A percentile compares a stretch with the other conserved stretches of the same genome.
phyloP scores from a whole-genome alignment of 2,329 filamentous ascomycete species.

The Diplodia seriata region DNA sequence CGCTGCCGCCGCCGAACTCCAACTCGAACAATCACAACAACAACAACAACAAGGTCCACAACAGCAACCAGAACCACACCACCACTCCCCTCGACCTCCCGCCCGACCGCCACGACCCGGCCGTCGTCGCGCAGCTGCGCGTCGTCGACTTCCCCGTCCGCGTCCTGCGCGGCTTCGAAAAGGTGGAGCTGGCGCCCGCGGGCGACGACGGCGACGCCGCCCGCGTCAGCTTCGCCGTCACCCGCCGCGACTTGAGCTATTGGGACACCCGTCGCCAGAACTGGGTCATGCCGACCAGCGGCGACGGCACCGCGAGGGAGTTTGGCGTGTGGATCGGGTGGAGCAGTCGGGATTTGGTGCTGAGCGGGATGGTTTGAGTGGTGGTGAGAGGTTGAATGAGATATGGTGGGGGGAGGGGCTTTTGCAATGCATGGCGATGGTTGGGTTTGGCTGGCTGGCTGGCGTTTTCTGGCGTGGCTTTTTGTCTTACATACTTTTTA shows the following conservation, averaged over 20 bases:
- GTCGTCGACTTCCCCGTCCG: slow-evolving; percentile 60
- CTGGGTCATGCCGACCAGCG: slow-evolving; percentile 43
- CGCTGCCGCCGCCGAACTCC: too few species aligned
- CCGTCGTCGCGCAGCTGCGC: background rate
- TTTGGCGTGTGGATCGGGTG: slow-evolving; percentile 33
- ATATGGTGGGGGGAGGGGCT: background rate
- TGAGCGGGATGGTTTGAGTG: slow-evolving; percentile 28
- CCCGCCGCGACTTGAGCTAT: slow-evolving; percentile 51
- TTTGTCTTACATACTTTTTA: background rate
- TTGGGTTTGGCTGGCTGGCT: background rate
- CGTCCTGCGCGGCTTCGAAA: slow-evolving; percentile 54
- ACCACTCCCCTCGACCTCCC: background rate
- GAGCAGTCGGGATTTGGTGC: slow-evolving; percentile 27
- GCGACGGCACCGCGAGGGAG: background rate
- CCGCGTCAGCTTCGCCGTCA: slow-evolving; percentile 48
- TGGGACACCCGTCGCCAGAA: slow-evolving; percentile 51
- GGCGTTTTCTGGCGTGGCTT: background rate
- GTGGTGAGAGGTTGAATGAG: background rate
- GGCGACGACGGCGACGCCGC: slow-evolving; percentile 32
- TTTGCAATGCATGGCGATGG: background rate
- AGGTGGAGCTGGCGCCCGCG: slow-evolving; percentile 46
- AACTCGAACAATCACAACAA: background rate
- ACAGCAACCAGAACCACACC: background rate
- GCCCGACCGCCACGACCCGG: slow-evolving; percentile 10
- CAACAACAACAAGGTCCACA: too few species aligned